Evolutionary conservation across 345 rosid genomes (phyloP), one percentile per base, ranked within the genome.

Genomic region (Nephelium lappaceum): DNA sequence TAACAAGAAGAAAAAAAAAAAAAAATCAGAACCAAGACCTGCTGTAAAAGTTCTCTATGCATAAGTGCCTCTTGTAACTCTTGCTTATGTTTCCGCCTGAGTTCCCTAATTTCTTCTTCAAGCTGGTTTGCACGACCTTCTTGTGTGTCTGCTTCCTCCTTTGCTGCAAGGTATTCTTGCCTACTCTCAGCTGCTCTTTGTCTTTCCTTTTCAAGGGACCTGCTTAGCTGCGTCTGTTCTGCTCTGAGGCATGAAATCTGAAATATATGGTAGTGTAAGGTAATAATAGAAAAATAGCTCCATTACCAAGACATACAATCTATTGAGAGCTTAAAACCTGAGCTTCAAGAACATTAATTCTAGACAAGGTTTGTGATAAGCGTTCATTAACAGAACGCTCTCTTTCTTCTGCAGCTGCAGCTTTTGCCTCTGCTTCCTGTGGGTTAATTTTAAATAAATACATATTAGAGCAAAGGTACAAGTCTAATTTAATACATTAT

Each of bases 201-300:
- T 81, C 99, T 91, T 86, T 97, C 99, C 88, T 93, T 97, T 81
- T 97, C 99, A 27, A 97, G 95, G 31, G 99, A 93, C 93, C 85
- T 93, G 75, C 91, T 88, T 83, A 94, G 83, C 86, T 97, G 99
- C 62, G 92, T 87, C 86, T 94, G 98, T 73, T 97, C 99, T 24
- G 98, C 94, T 87, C 98, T 90, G 72, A 93, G 93, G 81, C 99
- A 97, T 43, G 99, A 90, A 87, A 94, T 94, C 99, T 97, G 87
- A 71, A 82, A 83, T 15, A 83, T 41, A 81, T 43, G 72, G 64
- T 18, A 43, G 43, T 82, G 78, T 91, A 80, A 88, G 91, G 49
- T 67, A 71, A 45, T 57, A 47, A 31, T 73, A 69, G 83, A 60
- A 69, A 77, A 75, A 77, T 57, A 36, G 19, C 61, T 53, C 18